Conservation (phyloP, 345 rosid species). For the Citrus hindsii region DNA sequence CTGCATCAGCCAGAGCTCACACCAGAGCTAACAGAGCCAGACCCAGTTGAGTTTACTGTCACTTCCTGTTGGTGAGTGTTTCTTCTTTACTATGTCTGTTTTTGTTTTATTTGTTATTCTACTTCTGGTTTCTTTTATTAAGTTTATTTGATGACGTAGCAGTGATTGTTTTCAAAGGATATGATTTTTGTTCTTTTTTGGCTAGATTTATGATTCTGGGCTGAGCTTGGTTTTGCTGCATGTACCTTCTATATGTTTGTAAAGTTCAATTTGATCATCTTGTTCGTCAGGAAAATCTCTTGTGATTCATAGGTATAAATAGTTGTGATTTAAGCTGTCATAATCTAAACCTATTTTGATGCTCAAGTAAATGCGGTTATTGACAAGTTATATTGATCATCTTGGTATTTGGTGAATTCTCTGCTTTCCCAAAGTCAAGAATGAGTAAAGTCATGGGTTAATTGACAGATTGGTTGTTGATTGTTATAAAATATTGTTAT, state of each 20-base stretch:
- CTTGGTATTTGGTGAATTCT: neutral
- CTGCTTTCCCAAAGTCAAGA: neutral
- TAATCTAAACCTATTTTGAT: neutral
- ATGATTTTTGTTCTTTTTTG: neutral
- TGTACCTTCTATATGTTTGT: neutral
- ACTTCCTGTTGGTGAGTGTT: constrained; percentile 22
- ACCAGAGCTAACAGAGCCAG: constrained; percentile 14
- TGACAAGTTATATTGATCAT: neutral
- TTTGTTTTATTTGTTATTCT: neutral
- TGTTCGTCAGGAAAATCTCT: neutral
- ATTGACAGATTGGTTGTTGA: neutral
- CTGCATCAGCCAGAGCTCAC: constrained; percentile 30
- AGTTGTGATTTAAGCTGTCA: neutral
- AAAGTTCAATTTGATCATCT: neutral
- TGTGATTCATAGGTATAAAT: neutral
- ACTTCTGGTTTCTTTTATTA: constrained; percentile 7
- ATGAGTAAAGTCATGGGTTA: neutral
- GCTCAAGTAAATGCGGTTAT: neutral
- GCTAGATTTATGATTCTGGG: neutral
- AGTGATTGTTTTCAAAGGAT: neutral
- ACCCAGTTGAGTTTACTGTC: constrained; percentile 7
- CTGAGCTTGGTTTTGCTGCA: neutral
- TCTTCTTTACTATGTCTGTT: neutral
- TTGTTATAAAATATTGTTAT: neutral
- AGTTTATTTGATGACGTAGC: neutral